Conservation (phyloP, 1,284 basidiomycete genomes). For the Anthracocystis panici-leucophaei region DNA sequence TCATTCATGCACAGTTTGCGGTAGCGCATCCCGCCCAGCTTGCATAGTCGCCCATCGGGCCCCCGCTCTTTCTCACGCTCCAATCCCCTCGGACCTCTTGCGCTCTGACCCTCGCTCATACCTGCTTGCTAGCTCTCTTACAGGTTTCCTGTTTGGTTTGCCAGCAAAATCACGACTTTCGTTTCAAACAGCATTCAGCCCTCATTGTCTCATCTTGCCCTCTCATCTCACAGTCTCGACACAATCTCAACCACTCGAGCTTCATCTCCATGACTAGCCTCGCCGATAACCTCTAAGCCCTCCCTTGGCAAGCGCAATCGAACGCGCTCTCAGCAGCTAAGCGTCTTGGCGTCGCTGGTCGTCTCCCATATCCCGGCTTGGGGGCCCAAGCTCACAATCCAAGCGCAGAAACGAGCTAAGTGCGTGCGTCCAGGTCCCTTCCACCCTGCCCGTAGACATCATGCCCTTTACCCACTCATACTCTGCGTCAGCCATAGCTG, state of each 20-base stretch:
- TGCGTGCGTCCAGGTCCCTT: not conserved
- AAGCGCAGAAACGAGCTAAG: not conserved
- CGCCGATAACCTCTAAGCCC: not conserved
- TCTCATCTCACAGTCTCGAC: not conserved
- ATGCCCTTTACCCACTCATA: constrained; percentile 30
- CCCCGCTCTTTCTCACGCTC: no score
- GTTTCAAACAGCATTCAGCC: not conserved
- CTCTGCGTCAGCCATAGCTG: constrained; percentile 9
- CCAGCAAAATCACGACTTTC: not conserved
- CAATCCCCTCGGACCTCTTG: no score
- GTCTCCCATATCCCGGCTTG: not conserved
- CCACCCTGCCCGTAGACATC: not conserved
- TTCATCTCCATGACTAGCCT: constrained; percentile 8
- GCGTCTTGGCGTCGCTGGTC: not conserved
- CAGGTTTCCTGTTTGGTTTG: not conserved
- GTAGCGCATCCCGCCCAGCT: no score
- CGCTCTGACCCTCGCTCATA: no score
- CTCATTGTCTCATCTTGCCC: constrained; percentile 5
- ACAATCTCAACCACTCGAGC: not conserved
- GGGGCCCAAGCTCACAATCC: not conserved
- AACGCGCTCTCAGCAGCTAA: not conserved
- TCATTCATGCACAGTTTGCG: no score
- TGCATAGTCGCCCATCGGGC: no score
- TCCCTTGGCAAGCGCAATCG: not conserved
- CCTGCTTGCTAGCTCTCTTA: no score